These are phyloP conservation scores for Cercospora janseana DNA, from an alignment of 2,329 filamentous ascomycete species.

Conservation along the genomic window DNA sequence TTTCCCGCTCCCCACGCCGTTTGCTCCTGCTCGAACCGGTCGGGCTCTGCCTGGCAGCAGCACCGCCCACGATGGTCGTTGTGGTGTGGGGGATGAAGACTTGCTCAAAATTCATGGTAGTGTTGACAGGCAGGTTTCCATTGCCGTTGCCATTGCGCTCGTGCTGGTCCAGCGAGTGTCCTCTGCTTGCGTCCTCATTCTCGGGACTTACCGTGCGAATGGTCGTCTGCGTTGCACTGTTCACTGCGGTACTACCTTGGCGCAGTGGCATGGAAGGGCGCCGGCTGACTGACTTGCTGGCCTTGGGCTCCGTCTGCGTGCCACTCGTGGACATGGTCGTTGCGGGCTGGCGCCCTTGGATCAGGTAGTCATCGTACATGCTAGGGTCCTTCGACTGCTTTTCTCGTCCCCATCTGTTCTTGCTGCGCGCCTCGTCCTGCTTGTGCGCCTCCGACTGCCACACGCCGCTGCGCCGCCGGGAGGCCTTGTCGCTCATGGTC, in stretches of 20 bases:
- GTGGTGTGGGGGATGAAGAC: conserved; percentile 34
- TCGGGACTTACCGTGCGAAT: conserved; percentile 69
- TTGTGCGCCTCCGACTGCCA: conserved; percentile 21
- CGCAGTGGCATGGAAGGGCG: conserved; percentile 26
- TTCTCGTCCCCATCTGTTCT: conserved; percentile 23
- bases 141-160: conserved; percentile 16
- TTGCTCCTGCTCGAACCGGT: conserved; percentile 21
- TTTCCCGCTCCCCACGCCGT: conserved; percentile 17
- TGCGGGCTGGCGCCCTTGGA: conserved; percentile 25
- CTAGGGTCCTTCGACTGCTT: conserved; percentile 33
- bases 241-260: conserved; percentile 27
- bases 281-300: conserved; percentile 11
- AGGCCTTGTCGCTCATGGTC: conserved; percentile 22
- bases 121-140: conserved; percentile 27
- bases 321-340: conserved; percentile 11
- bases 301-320: conserved; percentile 12
- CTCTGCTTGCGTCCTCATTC: conserved; percentile 20
- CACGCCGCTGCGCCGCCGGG: conserved; percentile 26
- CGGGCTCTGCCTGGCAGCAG: conserved; percentile 22
- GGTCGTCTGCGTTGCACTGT: conserved; percentile 36
- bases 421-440: conserved; percentile 15
- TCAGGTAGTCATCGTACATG: conserved; percentile 37
- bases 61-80: conserved; percentile 30
- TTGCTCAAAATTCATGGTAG: conserved; percentile 34
- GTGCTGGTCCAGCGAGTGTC: conserved; percentile 7